Base-by-base conservation (phyloP, 2,329 filamentous ascomycete species). In the Pyrenophora teres region DNA sequence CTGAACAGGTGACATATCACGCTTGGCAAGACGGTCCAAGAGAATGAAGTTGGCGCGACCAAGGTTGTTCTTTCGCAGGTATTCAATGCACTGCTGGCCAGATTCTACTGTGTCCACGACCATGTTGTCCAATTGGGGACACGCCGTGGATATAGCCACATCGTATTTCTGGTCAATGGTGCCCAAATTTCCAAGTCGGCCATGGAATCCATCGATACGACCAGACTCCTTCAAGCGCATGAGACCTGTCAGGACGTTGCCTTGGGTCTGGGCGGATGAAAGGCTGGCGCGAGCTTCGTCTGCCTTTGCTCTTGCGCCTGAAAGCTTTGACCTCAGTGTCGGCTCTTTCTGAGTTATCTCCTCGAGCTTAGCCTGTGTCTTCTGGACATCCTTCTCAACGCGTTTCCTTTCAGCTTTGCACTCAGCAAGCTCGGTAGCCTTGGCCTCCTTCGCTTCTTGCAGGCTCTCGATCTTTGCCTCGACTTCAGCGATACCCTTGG, bases 41-140 rank as follows among this genome's bases (percentile, higher is more conserved):
- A 94, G 90, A 66, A 99, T 97, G 73, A 99, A 97, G 77, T 97
- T 97, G 53, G 92, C 94, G 64, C 95, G 87, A 10, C 94, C 94
- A 3, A 99, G 86, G 63, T 97, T 97, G 65, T 96, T 99, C 80
- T 97, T 99, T 49, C 94, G 87, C 10, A 99, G 82, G 68, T 99
- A 94, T 69, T 97, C 94, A 58, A 99, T 97, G 74, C 95, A 99
- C 72, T 97, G 92, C 74, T 99, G 94, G 59, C 92, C 94, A 52
- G 92, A 90, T 66, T 97, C 94, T 12, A 97, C 93, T 0, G 90
- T 92, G 65, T 97, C 94, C 0, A 96, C 96, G 8, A 99, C 93
- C 74, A 99, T 92, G 69, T 97, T 96, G 74, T 99, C 91, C 8
- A 99, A 83, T 2, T 89, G 83, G 39, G 90, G 87, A 63, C 94